phyloP scores from a whole-genome alignment of 2,329 filamentous ascomycete species.

The Parafenestella ontariensis region DNA sequence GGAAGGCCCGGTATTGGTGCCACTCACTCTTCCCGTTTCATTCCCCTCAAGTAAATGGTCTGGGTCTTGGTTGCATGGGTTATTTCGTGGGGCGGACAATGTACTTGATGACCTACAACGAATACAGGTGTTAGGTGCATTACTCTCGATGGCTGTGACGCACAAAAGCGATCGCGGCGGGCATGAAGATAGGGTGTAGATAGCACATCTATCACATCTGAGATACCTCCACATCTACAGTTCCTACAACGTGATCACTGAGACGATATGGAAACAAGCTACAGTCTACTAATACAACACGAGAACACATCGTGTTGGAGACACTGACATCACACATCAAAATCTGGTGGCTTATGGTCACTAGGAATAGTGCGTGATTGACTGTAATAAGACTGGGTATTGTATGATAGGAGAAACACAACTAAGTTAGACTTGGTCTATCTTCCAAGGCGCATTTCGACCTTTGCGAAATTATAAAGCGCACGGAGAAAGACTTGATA shows the following conservation, averaged over 20 bases:
- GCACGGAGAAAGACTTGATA: constrained; percentile 93
- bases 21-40: constrained; percentile 99
- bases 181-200: constrained; percentile 42
- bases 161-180: constrained; percentile 37
- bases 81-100: constrained; percentile 46
- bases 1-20: constrained; percentile 99
- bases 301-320: background rate
- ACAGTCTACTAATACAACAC: background rate
- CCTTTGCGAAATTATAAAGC: constrained; percentile 81
- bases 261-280: background rate
- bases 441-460: constrained; percentile 84
- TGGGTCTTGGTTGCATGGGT: constrained; percentile 51
- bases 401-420: constrained; percentile 11
- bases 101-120: constrained; percentile 51
- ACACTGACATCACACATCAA: background rate
- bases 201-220: constrained; percentile 39
- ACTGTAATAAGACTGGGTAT: constrained; percentile 22
- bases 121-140: constrained; percentile 50
- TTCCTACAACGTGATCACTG: background rate
- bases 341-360: background rate
- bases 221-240: constrained; percentile 35
- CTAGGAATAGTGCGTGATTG: background rate
- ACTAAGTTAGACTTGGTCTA: constrained; percentile 35
- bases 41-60: constrained; percentile 90
- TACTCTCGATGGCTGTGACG: constrained; percentile 43